Conservation (phyloP, 208 protist genomes). For the Angomonas deanei region DNA sequence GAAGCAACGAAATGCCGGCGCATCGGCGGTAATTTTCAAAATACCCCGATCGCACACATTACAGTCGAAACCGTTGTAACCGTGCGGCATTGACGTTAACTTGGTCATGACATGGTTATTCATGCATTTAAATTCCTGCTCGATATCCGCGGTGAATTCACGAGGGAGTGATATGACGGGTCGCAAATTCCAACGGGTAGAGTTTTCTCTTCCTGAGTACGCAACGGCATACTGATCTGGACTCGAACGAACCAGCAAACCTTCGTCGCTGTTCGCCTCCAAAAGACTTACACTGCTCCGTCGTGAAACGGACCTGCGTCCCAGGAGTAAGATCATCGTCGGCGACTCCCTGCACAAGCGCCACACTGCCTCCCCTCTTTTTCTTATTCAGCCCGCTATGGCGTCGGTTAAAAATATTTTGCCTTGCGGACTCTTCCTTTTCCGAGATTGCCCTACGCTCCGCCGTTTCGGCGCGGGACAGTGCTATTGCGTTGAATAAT, state of each 20-base stretch:
- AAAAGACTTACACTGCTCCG: conserved; percentile 49
- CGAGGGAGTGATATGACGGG: conserved; percentile 70
- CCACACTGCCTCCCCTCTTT: conserved; percentile 45
- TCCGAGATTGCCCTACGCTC: conserved; percentile 20
- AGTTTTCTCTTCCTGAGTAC: conserved; percentile 61
- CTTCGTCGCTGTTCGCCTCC: conserved; percentile 15
- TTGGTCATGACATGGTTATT: conserved; percentile 86
- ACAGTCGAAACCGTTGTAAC: conserved; percentile 87
- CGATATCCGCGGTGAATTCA: conserved; percentile 49
- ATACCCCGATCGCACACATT: conserved; percentile 83
- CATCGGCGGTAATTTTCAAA: conserved; percentile 56
- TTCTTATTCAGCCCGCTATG: conserved; percentile 12
- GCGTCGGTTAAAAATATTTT: conserved; percentile 26
- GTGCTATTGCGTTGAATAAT: conserved; percentile 27
- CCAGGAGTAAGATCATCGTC: background rate
- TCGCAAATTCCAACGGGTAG: conserved; percentile 72
- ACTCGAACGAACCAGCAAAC: conserved; percentile 50
- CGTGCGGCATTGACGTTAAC: conserved; percentile 71
- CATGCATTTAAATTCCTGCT: conserved; percentile 63
- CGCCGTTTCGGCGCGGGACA: conserved; percentile 31
- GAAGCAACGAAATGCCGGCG: conserved; percentile 75
- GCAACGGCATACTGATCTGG: conserved; percentile 74
- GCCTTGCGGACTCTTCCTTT: conserved; percentile 29
- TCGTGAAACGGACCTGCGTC: conserved; percentile 23
- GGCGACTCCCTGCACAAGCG: conserved; percentile 25